Conservation (phyloP, 108 stramenopile species). For the Conticribra guillardii region DNA sequence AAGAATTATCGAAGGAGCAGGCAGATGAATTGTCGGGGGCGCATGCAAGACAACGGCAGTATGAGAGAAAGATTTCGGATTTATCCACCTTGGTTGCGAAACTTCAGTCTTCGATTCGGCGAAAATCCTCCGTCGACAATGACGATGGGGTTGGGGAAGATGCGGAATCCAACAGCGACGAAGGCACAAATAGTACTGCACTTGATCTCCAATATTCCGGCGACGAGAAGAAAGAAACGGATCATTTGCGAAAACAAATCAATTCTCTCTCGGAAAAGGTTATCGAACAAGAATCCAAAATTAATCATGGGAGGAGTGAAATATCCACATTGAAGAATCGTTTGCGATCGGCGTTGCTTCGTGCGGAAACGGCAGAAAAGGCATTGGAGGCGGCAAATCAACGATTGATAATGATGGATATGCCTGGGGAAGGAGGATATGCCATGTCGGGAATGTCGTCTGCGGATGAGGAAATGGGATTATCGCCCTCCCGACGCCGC, state of each 20-base stretch:
- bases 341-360: conserved; percentile 59
- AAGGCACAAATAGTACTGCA: conserved; percentile 1
- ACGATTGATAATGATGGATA: conserved; percentile 39
- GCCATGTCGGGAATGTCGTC: conserved; percentile 43
- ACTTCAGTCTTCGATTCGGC: conserved; percentile 47
- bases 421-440: conserved; percentile 12
- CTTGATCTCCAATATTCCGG: conserved; percentile 36
- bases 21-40: conserved; percentile 64
- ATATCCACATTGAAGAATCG: conserved; percentile 68
- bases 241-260: conserved; percentile 56
- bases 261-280: conserved; percentile 74
- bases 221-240: conserved; percentile 52
- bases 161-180: conserved; percentile 3
- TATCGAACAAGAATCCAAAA: conserved; percentile 65
- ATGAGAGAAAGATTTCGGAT: conserved; percentile 74
- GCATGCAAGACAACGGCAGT: conserved; percentile 61
- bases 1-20: conserved; percentile 71
- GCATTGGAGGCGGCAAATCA: conserved; percentile 49
- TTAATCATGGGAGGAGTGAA: conserved; percentile 58
- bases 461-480: conserved; percentile 46
- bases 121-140: conserved; percentile 11
- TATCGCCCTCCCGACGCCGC: neutral
- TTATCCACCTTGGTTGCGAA: conserved; percentile 54
- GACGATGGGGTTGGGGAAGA: conserved; percentile 13
- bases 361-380: conserved; percentile 68